Base-by-base conservation (phyloP, 2,329 filamentous ascomycete genomes). In the Pseudocercospora fijiensis region DNA sequence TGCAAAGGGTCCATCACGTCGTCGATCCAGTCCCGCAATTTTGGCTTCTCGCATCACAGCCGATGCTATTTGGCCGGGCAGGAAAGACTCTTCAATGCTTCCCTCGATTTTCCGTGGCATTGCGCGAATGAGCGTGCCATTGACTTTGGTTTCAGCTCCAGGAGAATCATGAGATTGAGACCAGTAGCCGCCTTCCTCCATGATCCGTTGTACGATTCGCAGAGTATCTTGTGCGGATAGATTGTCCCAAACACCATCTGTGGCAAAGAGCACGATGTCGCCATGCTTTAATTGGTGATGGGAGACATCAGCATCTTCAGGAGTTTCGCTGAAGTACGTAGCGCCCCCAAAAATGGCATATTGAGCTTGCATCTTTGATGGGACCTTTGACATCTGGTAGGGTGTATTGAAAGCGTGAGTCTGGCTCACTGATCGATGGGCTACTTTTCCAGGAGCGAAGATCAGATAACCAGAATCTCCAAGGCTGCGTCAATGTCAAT, bases 361-460 rank as follows among this genome's bases (percentile, higher is more conserved):
- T 72, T 95, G 90, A 22, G 87, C 86, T 62, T 92, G 85, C 78
- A 96, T 88, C 70, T 85, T 86, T 3, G 89, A 86, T 0, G 95
- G 94, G 7, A 97, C 88, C 59, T 96, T 88, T 60, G 92, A 94
- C 45, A 99, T 85, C 77, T 99, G 95, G 75, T 91, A 99, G 0
- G 95, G 95, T 0, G 95, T 98, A 78, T 99, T 99, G 84, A 99
- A 99, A 49, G 89, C 92, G 77, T 99, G 95, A 0, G 92, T 97
- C 78, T 99, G 95, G 24, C 92, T 90, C 55, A 88, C 85, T 1
- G 92, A 96, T 74, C 88, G 89, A 61, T 89, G 86, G 76, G 95
- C 89, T 30, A 99, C 90, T 13, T 90, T 91, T 70, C 94, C 96
- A 26, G 91, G 85, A 13, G 92, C 88, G 65, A 98, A 83, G 66